Percentiles rank a stretch among this genome's conserved stretches.
phyloP scores from a whole-genome alignment of 192 early-diverging fungal genomes.

The Backusella luteola region DNA sequence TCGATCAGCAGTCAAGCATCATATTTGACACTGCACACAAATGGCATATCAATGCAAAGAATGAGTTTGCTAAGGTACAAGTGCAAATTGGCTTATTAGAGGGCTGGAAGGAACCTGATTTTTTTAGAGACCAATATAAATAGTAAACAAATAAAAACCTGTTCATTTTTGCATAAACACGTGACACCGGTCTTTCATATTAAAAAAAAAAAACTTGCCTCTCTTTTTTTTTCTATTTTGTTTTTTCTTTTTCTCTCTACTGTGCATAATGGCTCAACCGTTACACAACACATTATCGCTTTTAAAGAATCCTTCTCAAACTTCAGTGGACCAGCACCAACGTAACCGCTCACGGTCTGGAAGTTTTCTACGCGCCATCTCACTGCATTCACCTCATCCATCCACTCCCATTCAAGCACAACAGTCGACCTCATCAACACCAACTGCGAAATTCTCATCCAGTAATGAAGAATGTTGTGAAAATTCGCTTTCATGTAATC shows the following conservation, averaged over 20 bases:
- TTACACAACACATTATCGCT: constrained; percentile 8
- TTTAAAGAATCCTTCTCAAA: neutral
- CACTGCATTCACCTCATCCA: neutral
- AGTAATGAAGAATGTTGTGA: neutral
- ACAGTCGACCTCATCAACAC: neutral
- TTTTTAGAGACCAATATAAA: constrained; percentile 1
- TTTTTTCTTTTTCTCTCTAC: neutral
- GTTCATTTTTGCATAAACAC: neutral
- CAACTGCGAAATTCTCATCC: neutral
- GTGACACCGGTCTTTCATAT: neutral
- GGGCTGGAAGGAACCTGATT: constrained; percentile 13
- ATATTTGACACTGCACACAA: neutral
- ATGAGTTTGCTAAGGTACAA: constrained; percentile 1
- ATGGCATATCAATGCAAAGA: constrained; percentile 9
- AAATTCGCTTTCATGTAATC: constrained; percentile 9
- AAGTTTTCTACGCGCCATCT: constrained; percentile 9
- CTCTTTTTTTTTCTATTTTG: neutral
- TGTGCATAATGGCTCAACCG: constrained; percentile 10
- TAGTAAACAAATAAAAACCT: neutral
- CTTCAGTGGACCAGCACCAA: neutral
- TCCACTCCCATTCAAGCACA: neutral
- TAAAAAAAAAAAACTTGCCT: neutral
- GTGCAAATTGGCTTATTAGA: constrained; percentile 8
- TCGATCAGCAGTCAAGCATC: neutral
- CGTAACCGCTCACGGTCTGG: neutral